These are phyloP conservation scores for Phanerochaete carnosa DNA, from an alignment of 768 basidiomycete species.

Conservation along the genomic window DNA sequence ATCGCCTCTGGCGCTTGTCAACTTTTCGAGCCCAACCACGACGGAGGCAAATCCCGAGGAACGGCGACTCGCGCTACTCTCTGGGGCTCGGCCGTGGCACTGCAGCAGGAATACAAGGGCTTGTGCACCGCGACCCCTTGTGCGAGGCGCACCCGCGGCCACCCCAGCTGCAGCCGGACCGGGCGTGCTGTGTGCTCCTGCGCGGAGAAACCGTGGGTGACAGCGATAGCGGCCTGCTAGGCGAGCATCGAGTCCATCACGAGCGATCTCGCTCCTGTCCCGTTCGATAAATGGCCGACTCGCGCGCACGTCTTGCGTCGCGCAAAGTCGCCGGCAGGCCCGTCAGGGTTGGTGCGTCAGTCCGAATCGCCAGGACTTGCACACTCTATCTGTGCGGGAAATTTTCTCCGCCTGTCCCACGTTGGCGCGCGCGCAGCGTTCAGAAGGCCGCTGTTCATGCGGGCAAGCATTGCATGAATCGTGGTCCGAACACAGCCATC, in stretches of 20 bases:
- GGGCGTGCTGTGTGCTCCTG: neutral
- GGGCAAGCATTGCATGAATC: neutral
- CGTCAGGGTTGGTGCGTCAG: neutral
- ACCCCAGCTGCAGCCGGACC: neutral
- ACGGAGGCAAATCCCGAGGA: conserved; percentile 5
- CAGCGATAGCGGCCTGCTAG: neutral
- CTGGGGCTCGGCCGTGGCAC: neutral
- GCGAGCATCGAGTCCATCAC: neutral
- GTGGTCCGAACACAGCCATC: neutral
- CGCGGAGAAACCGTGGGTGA: neutral
- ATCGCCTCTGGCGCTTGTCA: neutral
- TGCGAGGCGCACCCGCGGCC: neutral
- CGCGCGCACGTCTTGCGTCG: neutral
- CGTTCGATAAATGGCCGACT: conserved; percentile 1
- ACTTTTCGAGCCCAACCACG: neutral
- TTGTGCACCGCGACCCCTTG: neutral
- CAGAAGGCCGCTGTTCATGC: too few relatives aligned
- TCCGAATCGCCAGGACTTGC: neutral
- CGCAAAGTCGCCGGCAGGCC: neutral
- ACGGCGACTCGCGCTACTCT: neutral
- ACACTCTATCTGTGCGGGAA: too few relatives aligned
- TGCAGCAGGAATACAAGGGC: neutral
- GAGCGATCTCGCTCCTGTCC: neutral
- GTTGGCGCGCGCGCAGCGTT: too few relatives aligned
- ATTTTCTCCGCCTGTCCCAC: neutral